These are phyloP conservation scores for Lepidium sativum DNA, from an alignment of 345 rosid genomes.

Conservation along the genomic window DNA sequence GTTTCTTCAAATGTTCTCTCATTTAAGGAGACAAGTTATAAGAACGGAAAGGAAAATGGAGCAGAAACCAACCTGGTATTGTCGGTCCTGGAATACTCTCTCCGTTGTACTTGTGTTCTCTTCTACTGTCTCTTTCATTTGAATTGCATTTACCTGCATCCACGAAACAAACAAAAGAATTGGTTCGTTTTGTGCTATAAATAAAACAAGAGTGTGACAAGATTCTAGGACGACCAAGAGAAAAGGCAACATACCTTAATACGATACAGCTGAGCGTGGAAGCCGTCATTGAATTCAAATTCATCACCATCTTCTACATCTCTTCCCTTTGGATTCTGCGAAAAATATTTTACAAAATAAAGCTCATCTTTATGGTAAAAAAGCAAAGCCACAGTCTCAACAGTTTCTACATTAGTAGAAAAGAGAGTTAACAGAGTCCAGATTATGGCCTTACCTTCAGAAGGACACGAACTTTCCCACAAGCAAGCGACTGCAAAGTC, in stretches of 20 bases:
- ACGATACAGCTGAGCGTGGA: slow-evolving; percentile 76
- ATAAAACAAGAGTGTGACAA: neutral
- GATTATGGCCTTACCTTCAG: slow-evolving; percentile 52
- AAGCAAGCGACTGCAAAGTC: slow-evolving; percentile 94
- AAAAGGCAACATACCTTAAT: slow-evolving; percentile 48
- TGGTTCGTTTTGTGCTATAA: neutral
- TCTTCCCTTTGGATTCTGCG: slow-evolving; percentile 92
- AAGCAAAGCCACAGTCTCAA: neutral
- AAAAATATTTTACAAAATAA: neutral
- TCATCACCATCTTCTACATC: slow-evolving; percentile 90
- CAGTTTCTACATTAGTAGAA: neutral
- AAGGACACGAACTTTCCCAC: slow-evolving; percentile 94
- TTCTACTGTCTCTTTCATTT: slow-evolving; percentile 99
- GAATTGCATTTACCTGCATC: slow-evolving; percentile 95
- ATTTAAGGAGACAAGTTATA: neutral
- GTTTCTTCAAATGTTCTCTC: neutral
- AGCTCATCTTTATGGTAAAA: neutral
- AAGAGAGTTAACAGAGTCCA: neutral
- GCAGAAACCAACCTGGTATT: slow-evolving; percentile 66
- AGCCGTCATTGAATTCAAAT: slow-evolving; percentile 71
- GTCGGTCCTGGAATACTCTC: slow-evolving; percentile 97
- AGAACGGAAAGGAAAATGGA: neutral
- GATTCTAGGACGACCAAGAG: neutral
- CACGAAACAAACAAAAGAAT: neutral
- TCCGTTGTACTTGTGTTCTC: slow-evolving; percentile 97